These are phyloP conservation scores for Syzygium aromaticum DNA, from an alignment of 345 rosid species.

Conservation along the genomic window DNA sequence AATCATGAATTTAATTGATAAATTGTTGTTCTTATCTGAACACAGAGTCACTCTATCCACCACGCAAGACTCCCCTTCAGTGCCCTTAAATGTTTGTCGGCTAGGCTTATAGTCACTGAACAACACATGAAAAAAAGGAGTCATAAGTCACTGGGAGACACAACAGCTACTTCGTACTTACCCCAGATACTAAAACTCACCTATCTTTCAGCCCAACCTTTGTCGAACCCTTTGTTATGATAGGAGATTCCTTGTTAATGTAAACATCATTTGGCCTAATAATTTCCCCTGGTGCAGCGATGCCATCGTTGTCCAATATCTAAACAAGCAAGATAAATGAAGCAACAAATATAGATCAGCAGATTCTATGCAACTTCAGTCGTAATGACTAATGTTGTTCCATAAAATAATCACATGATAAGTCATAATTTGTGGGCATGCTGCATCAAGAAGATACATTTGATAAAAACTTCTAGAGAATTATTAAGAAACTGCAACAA, in stretches of 20 bases:
- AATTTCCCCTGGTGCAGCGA: slow-evolving; percentile 90
- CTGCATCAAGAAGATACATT: neutral
- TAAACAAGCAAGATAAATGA: slow-evolving; percentile 4
- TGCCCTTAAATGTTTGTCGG: slow-evolving; percentile 46
- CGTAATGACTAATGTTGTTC: neutral
- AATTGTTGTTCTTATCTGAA: slow-evolving; percentile 34
- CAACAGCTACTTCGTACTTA: neutral
- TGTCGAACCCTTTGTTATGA: slow-evolving; percentile 19
- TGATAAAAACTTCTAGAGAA: neutral
- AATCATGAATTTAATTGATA: slow-evolving; percentile 54
- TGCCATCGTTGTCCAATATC: slow-evolving; percentile 81
- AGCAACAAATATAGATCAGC: neutral
- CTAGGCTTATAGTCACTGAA: slow-evolving; percentile 56
- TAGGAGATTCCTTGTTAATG: slow-evolving; percentile 61
- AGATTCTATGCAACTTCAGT: neutral
- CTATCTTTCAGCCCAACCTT: slow-evolving; percentile 29
- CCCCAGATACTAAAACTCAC: slow-evolving; percentile 21
- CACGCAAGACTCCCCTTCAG: slow-evolving; percentile 76
- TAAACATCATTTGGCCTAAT: slow-evolving; percentile 57
- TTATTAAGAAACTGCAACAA: neutral
- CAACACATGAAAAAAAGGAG: slow-evolving; percentile 1
- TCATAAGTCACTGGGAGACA: neutral
- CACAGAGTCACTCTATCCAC: slow-evolving; percentile 82
- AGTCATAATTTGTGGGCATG: neutral
- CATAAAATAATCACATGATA: neutral